phyloP scores from a whole-genome alignment of 257 asterid species.

The Jasminum sambac region DNA sequence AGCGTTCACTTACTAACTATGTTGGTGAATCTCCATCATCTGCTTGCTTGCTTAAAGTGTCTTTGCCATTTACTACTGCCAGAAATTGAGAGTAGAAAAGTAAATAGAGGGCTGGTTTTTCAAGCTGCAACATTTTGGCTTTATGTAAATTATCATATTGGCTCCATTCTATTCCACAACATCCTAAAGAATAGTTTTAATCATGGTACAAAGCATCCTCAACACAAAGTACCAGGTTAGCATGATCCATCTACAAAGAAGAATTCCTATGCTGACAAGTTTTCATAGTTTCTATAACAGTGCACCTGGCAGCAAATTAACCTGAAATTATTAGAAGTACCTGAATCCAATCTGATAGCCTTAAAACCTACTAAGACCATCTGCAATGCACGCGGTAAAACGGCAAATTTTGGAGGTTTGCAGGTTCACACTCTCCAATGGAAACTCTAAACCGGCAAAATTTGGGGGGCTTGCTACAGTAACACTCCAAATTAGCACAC shows the following conservation, averaged over 20 bases:
- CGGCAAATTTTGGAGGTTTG: too few species aligned
- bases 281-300: not conserved
- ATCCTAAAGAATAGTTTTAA: not conserved
- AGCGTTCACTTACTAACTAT: constrained; percentile 51
- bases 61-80: constrained; percentile 46
- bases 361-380: not conserved
- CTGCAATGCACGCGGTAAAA: not conserved
- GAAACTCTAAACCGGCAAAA: too few species aligned
- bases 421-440: too few species aligned
- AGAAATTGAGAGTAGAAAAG: constrained; percentile 28
- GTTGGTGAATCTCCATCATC: constrained; percentile 40
- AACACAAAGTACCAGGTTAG: not conserved
- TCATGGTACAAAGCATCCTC: not conserved
- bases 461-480: too few species aligned
- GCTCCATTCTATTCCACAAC: constrained; percentile 9
- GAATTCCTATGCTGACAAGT: not conserved
- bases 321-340: not conserved
- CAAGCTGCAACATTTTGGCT: constrained; percentile 4
- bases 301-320: not conserved
- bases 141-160: not conserved
- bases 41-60: constrained; percentile 43
- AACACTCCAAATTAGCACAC: too few species aligned
- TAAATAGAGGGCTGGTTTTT: not conserved
- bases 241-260: not conserved
- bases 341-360: not conserved